Percentiles rank a stretch among this genome's conserved stretches.
These are phyloP conservation scores for Ceratocystiopsis minuta DNA, from an alignment of 2,329 filamentous ascomycete species.

Conservation along the genomic window DNA sequence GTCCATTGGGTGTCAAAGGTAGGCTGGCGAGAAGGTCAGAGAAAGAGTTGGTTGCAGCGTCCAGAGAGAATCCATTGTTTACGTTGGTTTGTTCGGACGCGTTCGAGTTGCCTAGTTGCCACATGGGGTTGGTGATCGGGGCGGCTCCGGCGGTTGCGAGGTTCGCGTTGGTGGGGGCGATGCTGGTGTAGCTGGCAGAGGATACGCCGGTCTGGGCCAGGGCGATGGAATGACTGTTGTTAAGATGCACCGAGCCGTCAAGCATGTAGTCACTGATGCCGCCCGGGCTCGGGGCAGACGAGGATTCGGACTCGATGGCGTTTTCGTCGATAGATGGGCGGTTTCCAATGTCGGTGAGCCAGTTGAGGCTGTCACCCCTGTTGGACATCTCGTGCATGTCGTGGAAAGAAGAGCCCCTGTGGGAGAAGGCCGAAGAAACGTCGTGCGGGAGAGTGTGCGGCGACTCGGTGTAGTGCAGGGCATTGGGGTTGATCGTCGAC, in stretches of 20 bases:
- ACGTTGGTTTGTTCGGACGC: conserved; percentile 14
- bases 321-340: conserved; percentile 56
- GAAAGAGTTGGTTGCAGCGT: conserved; percentile 56
- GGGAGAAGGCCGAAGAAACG: conserved; percentile 23
- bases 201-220: conserved; percentile 10
- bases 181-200: not conserved
- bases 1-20: conserved; percentile 60
- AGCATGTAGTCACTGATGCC: conserved; percentile 83
- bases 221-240: not conserved
- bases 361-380: conserved; percentile 50
- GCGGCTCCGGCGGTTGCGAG: conserved; percentile 20
- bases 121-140: conserved; percentile 29
- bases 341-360: conserved; percentile 64
- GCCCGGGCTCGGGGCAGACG: conserved; percentile 86
- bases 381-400: conserved; percentile 21
- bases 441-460: conserved; percentile 49
- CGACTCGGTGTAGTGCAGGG: conserved; percentile 64
- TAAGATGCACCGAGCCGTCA: conserved; percentile 52
- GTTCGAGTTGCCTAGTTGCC: conserved; percentile 47
- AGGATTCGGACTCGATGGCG: conserved; percentile 81
- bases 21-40: conserved; percentile 56
- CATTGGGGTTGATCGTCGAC: conserved; percentile 52
- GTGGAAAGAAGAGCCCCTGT: conserved; percentile 12
- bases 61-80: conserved; percentile 50
- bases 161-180: too few species aligned